Conservation (phyloP, 352 stramenopile genomes). For the Hyaloperonospora brassicae region DNA sequence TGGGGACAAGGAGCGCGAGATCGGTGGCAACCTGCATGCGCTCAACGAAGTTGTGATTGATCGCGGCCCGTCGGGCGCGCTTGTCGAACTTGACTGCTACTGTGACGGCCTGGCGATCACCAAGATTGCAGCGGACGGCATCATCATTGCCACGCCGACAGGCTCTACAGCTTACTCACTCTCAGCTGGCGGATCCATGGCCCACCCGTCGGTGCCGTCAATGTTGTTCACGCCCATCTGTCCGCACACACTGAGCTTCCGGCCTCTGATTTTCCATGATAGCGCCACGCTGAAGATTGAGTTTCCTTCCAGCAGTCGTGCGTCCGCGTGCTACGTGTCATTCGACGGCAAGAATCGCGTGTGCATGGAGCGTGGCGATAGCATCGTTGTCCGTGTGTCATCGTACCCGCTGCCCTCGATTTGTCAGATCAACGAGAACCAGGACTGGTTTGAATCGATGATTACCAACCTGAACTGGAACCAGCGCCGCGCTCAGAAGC, state of each 20-base stretch:
- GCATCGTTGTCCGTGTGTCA: conserved; percentile 79
- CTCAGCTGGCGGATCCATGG: conserved; percentile 94
- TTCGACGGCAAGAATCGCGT: conserved; percentile 89
- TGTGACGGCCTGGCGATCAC: conserved; percentile 94
- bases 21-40: conserved; percentile 79
- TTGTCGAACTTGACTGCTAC: conserved; percentile 96
- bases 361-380: conserved; percentile 79
- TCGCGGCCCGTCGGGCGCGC: conserved; percentile 77
- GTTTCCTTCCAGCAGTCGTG: conserved; percentile 71
- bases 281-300: conserved; percentile 87
- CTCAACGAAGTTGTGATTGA: conserved; percentile 99
- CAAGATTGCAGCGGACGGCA: conserved; percentile 92
- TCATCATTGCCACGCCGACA: conserved; percentile 98
- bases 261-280: conserved; percentile 88
- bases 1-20: conserved; percentile 42
- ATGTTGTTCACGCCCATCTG: conserved; percentile 99
- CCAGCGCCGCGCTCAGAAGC: conserved; percentile 75
- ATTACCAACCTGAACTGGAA: conserved; percentile 92
- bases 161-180: conserved; percentile 98
- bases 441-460: conserved; percentile 90
- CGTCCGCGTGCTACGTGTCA: conserved; percentile 74
- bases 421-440: conserved; percentile 83
- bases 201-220: conserved; percentile 94
- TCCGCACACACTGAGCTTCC: conserved; percentile 94
- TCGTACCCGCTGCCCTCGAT: conserved; percentile 85